These are phyloP conservation scores for Fragilaria radians DNA, from an alignment of 108 stramenopile species.

Conservation along the genomic window DNA sequence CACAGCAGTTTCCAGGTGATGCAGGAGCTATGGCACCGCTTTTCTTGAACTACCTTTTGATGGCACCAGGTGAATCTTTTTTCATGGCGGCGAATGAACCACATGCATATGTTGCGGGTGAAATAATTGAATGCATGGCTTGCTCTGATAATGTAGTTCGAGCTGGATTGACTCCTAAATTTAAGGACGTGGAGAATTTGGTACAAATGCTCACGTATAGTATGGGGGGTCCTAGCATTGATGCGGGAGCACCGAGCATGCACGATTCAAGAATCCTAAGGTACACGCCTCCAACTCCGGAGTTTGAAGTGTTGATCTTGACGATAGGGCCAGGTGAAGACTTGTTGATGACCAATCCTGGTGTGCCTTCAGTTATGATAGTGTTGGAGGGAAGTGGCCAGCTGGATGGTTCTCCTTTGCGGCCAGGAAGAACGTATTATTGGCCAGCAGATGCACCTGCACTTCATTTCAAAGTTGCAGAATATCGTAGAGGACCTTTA, in stretches of 20 bases:
- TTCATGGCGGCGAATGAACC: constrained; percentile 91
- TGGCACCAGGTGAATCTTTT: constrained; percentile 81
- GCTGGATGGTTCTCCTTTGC: constrained; percentile 51
- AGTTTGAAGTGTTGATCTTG: constrained; percentile 74
- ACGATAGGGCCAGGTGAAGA: constrained; percentile 58
- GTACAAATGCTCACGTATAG: constrained; percentile 91
- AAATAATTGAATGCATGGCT: constrained; percentile 98
- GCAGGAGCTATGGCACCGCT: constrained; percentile 86
- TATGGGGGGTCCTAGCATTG: constrained; percentile 71
- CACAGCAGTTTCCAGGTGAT: constrained; percentile 87
- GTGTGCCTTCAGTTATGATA: constrained; percentile 56
- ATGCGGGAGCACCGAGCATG: constrained; percentile 55
- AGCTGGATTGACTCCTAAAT: constrained; percentile 97
- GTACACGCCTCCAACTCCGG: constrained; percentile 72
- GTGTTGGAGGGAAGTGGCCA: constrained; percentile 67
- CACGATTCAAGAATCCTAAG: constrained; percentile 57
- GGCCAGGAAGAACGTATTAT: constrained; percentile 58
- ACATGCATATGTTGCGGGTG: constrained; percentile 93
- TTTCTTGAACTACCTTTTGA: constrained; percentile 74
- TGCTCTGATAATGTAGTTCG: constrained; percentile 98
- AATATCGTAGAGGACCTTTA: constrained; percentile 47
- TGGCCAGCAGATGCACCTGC: constrained; percentile 43
- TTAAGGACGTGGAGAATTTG: constrained; percentile 92
- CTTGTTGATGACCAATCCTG: constrained; percentile 34
- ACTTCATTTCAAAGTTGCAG: constrained; percentile 41